These are phyloP conservation scores for Friedmanniomyces simplex DNA, from an alignment of 495 filamentous ascomycete species.

Conservation along the genomic window DNA sequence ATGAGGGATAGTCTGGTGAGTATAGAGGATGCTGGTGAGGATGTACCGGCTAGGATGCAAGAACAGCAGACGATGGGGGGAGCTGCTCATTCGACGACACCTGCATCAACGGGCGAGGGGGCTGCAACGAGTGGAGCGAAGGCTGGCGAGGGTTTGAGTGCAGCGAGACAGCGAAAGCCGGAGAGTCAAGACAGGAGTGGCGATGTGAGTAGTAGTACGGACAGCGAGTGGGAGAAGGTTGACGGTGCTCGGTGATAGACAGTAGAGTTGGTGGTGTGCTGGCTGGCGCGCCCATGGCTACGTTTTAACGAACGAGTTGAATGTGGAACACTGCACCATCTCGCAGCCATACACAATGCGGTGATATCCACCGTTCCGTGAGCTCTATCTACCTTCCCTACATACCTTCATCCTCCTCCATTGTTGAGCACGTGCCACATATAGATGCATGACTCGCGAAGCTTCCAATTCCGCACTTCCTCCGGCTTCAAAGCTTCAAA, in stretches of 20 bases:
- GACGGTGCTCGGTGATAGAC: too few relatives aligned
- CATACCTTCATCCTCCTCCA: too few relatives aligned
- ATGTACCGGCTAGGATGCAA: background rate
- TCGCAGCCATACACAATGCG: background rate
- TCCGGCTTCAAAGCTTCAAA: background rate
- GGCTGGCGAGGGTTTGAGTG: background rate
- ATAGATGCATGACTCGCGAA: constrained; percentile 3
- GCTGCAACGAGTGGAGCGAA: constrained; percentile 1
- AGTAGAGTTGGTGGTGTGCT: too few relatives aligned
- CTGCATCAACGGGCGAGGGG: background rate
- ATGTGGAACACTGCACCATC: too few relatives aligned
- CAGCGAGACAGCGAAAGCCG: constrained; percentile 5
- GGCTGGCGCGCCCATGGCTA: too few relatives aligned
- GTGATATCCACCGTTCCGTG: background rate
- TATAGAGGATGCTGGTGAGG: background rate
- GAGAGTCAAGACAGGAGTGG: constrained; percentile 19
- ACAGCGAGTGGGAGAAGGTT: constrained; percentile 39
- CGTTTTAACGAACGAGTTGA: too few relatives aligned
- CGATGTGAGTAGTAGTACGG: constrained; percentile 30
- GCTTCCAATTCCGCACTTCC: background rate
- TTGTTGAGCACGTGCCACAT: background rate
- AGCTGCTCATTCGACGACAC: background rate
- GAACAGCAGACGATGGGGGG: constrained; percentile 2
- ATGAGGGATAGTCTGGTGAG: constrained; percentile 9
- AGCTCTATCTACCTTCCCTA: too few relatives aligned